A percentile compares a stretch with the other conserved stretches of the same genome.
These are phyloP conservation scores for Casuarina glauca DNA, from an alignment of 306 rosid species.

Conservation along the genomic window DNA sequence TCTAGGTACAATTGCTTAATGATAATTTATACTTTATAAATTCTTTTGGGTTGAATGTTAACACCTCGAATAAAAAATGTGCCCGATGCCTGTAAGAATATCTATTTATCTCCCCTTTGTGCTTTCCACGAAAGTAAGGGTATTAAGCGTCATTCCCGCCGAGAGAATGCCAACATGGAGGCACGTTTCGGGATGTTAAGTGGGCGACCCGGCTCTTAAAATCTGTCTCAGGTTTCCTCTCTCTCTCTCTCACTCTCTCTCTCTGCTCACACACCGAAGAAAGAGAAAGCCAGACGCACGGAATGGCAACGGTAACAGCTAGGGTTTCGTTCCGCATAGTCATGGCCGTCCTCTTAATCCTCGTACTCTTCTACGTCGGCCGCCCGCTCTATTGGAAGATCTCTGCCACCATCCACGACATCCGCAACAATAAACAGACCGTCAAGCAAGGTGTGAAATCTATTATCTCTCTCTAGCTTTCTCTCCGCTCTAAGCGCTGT, in stretches of 20 bases:
- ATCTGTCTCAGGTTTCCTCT: too few species aligned
- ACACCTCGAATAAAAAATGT: too few species aligned
- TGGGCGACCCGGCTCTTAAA: too few species aligned
- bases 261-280: background rate
- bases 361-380: conserved; percentile 66
- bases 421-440: conserved; percentile 76
- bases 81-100: too few species aligned
- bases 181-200: too few species aligned
- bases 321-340: conserved; percentile 53
- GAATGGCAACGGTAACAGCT: conserved; percentile 61
- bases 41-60: too few species aligned
- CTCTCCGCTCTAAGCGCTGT: background rate
- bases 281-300: background rate
- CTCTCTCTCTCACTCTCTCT: background rate
- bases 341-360: conserved; percentile 32
- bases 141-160: too few species aligned
- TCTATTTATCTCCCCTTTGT: too few species aligned
- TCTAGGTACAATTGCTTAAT: too few species aligned
- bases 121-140: too few species aligned
- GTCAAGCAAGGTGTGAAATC: conserved; percentile 59
- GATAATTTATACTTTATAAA: too few species aligned
- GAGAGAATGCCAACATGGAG: too few species aligned
- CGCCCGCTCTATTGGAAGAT: conserved; percentile 91
- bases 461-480: background rate
- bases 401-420: conserved; percentile 79